Percentiles rank a stretch among this genome's conserved stretches.
phyloP scores from a whole-genome alignment of 495 filamentous ascomycete species.

The Neurospora sp. region DNA sequence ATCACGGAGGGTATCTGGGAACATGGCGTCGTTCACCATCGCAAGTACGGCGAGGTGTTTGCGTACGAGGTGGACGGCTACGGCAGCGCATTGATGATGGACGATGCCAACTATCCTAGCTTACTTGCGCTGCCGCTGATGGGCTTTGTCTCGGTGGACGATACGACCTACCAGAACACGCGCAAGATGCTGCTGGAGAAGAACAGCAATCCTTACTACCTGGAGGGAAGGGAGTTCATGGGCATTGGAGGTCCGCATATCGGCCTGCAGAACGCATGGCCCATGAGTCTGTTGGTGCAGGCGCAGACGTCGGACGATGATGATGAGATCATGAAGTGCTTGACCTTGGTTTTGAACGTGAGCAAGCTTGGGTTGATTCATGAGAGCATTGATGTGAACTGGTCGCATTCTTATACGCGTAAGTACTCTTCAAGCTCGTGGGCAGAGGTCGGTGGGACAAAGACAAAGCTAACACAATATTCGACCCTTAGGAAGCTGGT shows the following conservation, averaged over 20 bases:
- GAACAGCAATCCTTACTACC: slow-evolving; percentile 77
- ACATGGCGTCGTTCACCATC: slow-evolving; percentile 79
- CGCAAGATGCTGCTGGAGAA: slow-evolving; percentile 79
- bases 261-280: slow-evolving; percentile 88
- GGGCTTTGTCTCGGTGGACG: slow-evolving; percentile 60
- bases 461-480: slow-evolving; percentile 17
- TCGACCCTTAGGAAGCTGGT: slow-evolving; percentile 62
- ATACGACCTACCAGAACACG: slow-evolving; percentile 78
- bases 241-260: slow-evolving; percentile 76
- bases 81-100: slow-evolving; percentile 85
- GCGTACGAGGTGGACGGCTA: slow-evolving; percentile 97
- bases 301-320: slow-evolving; percentile 85
- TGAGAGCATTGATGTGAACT: slow-evolving; percentile 83
- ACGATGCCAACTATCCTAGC: slow-evolving; percentile 93
- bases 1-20: slow-evolving; percentile 75
- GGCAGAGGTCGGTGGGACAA: not conserved
- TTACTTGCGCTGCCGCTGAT: slow-evolving; percentile 77
- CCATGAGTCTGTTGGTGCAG: slow-evolving; percentile 86
- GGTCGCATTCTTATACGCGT: slow-evolving; percentile 65
- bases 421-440: slow-evolving; percentile 18
- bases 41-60: slow-evolving; percentile 79
- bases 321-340: slow-evolving; percentile 60
- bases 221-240: slow-evolving; percentile 66
- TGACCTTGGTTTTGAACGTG: slow-evolving; percentile 63
- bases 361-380: slow-evolving; percentile 75